phyloP scores from a whole-genome alignment of 192 early-diverging fungal genomes.

The Coemansia sp. region DNA sequence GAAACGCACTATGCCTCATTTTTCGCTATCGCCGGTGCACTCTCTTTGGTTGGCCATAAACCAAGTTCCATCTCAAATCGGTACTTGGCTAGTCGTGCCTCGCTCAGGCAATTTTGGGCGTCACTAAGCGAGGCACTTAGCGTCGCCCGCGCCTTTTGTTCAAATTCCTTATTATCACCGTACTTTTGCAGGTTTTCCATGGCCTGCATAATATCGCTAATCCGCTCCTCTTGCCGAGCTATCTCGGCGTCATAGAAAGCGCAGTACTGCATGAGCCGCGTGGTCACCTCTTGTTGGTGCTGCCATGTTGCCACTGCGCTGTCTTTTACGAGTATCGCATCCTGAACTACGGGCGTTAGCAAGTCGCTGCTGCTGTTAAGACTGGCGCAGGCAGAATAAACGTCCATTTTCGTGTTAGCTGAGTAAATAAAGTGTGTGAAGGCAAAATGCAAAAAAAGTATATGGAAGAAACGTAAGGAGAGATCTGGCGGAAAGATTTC shows the following conservation, averaged over 20 bases:
- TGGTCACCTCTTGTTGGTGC: slow-evolving; percentile 22
- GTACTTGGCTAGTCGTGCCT: slow-evolving; percentile 30
- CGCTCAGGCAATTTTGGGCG: slow-evolving; percentile 24
- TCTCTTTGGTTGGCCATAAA: slow-evolving; percentile 8
- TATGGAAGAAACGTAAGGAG: not conserved
- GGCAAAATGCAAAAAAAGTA: not conserved
- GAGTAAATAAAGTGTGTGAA: not conserved
- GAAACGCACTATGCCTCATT: not conserved
- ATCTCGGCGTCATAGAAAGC: slow-evolving; percentile 34
- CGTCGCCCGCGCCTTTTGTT: slow-evolving; percentile 8
- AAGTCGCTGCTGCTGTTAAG: slow-evolving; percentile 9
- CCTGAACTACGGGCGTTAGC: not conserved
- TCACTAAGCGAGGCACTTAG: slow-evolving; percentile 23
- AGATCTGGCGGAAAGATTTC: not conserved
- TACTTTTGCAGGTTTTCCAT: slow-evolving; percentile 8
- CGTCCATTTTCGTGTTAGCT: not conserved
- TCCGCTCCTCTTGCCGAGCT: slow-evolving; percentile 27
- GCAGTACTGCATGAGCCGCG: slow-evolving; percentile 30
- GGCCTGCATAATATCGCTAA: slow-evolving; percentile 29
- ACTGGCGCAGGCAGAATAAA: not conserved
- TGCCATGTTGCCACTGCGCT: slow-evolving; percentile 6
- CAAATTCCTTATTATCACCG: slow-evolving; percentile 1
- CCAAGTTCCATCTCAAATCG: slow-evolving; percentile 38
- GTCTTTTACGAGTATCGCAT: not conserved
- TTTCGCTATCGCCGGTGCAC: not conserved